Evolutionary conservation across 345 rosid genomes (phyloP).

Genomic region (Jatropha curcas): DNA sequence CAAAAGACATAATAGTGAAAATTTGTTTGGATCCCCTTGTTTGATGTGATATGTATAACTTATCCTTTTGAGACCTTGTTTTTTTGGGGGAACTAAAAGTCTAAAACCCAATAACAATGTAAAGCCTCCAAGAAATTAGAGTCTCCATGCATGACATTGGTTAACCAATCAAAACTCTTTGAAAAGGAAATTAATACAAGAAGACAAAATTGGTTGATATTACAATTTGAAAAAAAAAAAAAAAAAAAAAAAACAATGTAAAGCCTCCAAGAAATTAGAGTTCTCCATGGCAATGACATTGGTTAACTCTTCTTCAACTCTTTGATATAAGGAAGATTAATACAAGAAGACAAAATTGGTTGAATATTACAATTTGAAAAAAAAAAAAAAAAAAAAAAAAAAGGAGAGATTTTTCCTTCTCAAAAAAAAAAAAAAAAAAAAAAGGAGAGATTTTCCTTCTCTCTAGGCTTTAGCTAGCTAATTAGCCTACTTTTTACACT

Average conservation of each 20-base stretch:
- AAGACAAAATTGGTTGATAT: too few species aligned
- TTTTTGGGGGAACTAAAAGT: not conserved
- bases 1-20: slow-evolving; percentile 20
- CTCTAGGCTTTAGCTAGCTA: too few species aligned
- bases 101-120: not conserved
- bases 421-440: not conserved
- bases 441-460: too few species aligned
- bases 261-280: not conserved
- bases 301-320: slow-evolving; percentile 7
- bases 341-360: not conserved
- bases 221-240: too few species aligned
- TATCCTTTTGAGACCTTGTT: slow-evolving; percentile 8
- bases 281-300: not conserved
- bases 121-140: not conserved
- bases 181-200: slow-evolving; percentile 3
- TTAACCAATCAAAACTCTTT: slow-evolving; percentile 9
- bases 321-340: slow-evolving; percentile 3
- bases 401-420: too few species aligned
- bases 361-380: not conserved
- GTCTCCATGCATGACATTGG: slow-evolving; percentile 1
- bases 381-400: not conserved
- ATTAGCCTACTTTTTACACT: slow-evolving; percentile 31
- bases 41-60: slow-evolving; percentile 23
- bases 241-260: too few species aligned
- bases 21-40: slow-evolving; percentile 18